Base-by-base conservation (phyloP, 78 protist genomes). In the Tieghemostelium lacteum region DNA sequence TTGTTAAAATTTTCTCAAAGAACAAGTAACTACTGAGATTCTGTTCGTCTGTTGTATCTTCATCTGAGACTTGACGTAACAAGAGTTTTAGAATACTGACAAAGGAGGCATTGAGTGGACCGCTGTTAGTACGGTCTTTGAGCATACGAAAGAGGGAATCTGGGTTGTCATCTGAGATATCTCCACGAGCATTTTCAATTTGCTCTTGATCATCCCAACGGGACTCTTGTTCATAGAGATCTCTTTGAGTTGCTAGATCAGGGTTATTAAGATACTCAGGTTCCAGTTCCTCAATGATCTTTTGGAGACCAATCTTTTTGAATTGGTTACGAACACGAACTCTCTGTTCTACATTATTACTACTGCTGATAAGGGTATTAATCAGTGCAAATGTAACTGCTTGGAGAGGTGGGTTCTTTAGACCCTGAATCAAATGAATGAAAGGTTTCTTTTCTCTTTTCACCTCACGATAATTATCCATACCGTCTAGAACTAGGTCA, bases 141-240 rank as follows among this genome's bases (percentile, higher is more conserved):
- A 83, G 16, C 10, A 17, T 40, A 24, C 60, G 8, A 28, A 83
- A 42, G 3, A 83, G 3, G 14, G 45, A 16, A 10, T 69, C 67
- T 39, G 91, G 91, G 24, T 83, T 60, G 20, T 83, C 91, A 40
- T 83, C 91, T 3, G 67, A n/a, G 3, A 57, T 29, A 31, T 83
- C 91, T 42, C 91, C 91, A 26, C 91, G 33, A 39, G 37, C 58
- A 69, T 39, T 58, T 45, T 83, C 91, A 6, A 60, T 42, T 26
- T 69, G 69, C 26, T 83, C 91, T 58, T 83, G 76, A n/a, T 83
- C 91, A 45, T 83, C 91, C 91, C 91, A 83, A 24, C 91, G 49
- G 16, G 67, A 22, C 33, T 83, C 91, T 33, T 83, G 91, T 33
- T 83, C 91, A 45, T 64, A 83, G 1, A 83, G 58, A 69, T 83